A percentile compares a stretch with the other conserved stretches of the same genome.
Evolutionary conservation across 2,329 filamentous ascomycete genomes (phyloP).

Genomic region (Berkeleyomyces basicola): DNA sequence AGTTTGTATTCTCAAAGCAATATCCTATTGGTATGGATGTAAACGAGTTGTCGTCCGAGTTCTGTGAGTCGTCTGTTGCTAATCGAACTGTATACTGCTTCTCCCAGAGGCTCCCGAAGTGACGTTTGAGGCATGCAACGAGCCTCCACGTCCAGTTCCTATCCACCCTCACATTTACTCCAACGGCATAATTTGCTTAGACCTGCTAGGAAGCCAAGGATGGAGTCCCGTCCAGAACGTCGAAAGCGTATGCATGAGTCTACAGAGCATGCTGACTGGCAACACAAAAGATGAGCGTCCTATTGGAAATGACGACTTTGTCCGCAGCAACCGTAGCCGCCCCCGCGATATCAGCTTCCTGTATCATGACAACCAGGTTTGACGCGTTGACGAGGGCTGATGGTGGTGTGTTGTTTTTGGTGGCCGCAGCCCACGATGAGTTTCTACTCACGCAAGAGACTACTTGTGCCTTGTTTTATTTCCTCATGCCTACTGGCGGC

Average conservation of each 20-base stretch:
- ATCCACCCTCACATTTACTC: conserved; percentile 97
- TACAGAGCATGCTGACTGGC: conserved; percentile 95
- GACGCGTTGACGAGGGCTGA: not conserved
- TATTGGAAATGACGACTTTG: conserved; percentile 79
- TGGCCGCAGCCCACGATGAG: not conserved
- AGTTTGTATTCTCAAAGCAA: conserved; percentile 65
- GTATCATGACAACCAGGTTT: conserved; percentile 80
- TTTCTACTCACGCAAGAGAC: no score
- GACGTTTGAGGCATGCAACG: conserved; percentile 54
- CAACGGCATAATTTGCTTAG: conserved; percentile 96
- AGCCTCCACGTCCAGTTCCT: conserved; percentile 48
- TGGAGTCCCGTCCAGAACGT: conserved; percentile 97
- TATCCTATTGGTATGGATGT: conserved; percentile 69
- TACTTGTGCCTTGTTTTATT: no score
- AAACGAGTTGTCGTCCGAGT: not conserved
- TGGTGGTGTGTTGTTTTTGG: not conserved
- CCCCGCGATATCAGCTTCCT: conserved; percentile 84
- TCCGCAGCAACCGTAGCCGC: conserved; percentile 58
- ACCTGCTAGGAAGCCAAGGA: conserved; percentile 70
- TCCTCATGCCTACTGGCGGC: no score
- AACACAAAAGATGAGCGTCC: conserved; percentile 86
- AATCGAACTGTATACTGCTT: not conserved
- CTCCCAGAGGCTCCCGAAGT: conserved; percentile 78
- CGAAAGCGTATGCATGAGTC: conserved; percentile 89
- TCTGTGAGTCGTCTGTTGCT: not conserved